Percentiles rank a stretch among this genome's conserved stretches.
Evolutionary conservation across 1,139 yeast genomes (phyloP).

Genomic region (Kodamaea anthophila): DNA sequence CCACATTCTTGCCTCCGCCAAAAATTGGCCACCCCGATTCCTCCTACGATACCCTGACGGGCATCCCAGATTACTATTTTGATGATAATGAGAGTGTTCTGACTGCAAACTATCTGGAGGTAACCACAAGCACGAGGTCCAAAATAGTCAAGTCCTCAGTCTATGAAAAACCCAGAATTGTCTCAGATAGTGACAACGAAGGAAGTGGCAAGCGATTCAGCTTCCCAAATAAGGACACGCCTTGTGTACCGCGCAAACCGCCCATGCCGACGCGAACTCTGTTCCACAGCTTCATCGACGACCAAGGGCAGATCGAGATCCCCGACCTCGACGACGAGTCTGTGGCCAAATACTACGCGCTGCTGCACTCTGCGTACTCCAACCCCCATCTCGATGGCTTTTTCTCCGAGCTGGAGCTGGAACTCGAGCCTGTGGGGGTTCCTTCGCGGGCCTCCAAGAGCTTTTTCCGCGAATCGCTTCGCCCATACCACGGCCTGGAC

Average conservation of each 20-base stretch:
- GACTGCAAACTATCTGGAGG: constrained; percentile 12
- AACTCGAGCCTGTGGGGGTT: constrained; percentile 30
- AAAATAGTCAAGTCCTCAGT: constrained; percentile 1
- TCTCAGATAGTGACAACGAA: constrained; percentile 21
- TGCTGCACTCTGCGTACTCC: constrained; percentile 7
- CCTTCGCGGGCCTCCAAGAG: constrained; percentile 29
- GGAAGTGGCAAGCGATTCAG: constrained; percentile 33
- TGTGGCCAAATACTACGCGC: constrained; percentile 14
- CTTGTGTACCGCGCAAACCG: background rate
- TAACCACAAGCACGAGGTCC: constrained; percentile 7
- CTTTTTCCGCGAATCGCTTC: constrained; percentile 23
- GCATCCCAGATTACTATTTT: constrained; percentile 11
- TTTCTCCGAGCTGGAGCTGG: constrained; percentile 1
- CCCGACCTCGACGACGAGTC: constrained; percentile 31
- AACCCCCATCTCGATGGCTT: background rate
- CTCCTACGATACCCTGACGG: constrained; percentile 9
- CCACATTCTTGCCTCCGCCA: constrained; percentile 1
- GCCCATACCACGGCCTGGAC: constrained; percentile 20
- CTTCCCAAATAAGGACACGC: no score
- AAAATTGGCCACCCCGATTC: constrained; percentile 3
- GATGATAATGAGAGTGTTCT: constrained; percentile 11
- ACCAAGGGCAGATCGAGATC: constrained; percentile 39
- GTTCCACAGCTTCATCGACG: constrained; percentile 30
- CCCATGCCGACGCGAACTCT: constrained; percentile 24
- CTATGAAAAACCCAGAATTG: constrained; percentile 4